These are phyloP conservation scores for Fagopyrum tataricum DNA, from an alignment of 148 eudicot species.

Conservation along the genomic window DNA sequence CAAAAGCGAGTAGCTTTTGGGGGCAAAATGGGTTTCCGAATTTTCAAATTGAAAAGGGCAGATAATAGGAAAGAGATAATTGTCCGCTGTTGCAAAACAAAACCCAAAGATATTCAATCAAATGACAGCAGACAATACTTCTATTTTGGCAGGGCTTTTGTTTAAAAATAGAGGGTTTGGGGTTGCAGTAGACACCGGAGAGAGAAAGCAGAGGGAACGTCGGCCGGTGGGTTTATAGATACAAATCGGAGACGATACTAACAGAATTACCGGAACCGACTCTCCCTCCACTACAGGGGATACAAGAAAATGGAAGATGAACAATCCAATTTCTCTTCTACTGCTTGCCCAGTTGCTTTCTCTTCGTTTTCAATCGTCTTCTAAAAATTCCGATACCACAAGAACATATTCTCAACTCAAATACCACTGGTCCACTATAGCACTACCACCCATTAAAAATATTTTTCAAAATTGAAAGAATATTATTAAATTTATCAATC, in stretches of 20 bases:
- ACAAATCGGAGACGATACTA: conserved; percentile 15
- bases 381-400: too few species aligned
- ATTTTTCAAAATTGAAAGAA: too few species aligned
- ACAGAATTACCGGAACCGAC: conserved; percentile 34
- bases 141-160: not conserved
- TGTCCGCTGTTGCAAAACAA: not conserved
- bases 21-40: conserved; percentile 13
- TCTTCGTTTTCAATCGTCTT: not conserved
- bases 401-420: too few species aligned
- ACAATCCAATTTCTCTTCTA: not conserved
- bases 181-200: conserved; percentile 11
- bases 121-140: conserved; percentile 1
- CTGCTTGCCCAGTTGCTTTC: not conserved
- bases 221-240: conserved; percentile 13
- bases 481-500: too few species aligned
- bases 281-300: conserved; percentile 14
- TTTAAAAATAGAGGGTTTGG: conserved; percentile 5
- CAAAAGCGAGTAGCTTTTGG: conserved; percentile 7
- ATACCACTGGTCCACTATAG: too few species aligned
- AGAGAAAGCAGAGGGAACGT: conserved; percentile 14
- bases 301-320: not conserved
- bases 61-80: not conserved
- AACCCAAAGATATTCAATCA: conserved; percentile 7
- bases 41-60: conserved; percentile 2
- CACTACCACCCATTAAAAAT: too few species aligned